Conservation (phyloP, 257 asterid genomes). For the Thymus quinquecostatus region DNA sequence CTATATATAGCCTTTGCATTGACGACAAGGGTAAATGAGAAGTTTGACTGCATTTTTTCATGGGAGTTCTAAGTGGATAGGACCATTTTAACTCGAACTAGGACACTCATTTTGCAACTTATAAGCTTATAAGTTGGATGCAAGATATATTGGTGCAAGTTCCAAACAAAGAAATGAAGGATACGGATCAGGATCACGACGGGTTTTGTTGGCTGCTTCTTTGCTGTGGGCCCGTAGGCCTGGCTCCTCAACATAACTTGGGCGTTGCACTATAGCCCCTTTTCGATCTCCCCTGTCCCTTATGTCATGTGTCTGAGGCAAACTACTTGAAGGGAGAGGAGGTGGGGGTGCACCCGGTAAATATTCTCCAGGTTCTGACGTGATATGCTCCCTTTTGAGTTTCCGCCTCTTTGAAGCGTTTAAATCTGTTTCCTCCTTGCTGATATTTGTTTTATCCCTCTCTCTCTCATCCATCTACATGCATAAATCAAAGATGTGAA, state of each 20-base stretch:
- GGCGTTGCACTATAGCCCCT: conserved; percentile 64
- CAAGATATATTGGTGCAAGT: not conserved
- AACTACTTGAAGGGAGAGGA: conserved; percentile 58
- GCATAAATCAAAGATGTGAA: not conserved
- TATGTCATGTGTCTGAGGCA: conserved; percentile 67
- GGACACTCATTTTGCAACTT: too few relatives aligned
- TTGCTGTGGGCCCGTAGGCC: conserved; percentile 74
- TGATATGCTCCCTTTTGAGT: conserved; percentile 82
- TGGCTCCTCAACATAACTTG: conserved; percentile 82
- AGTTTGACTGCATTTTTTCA: too few relatives aligned
- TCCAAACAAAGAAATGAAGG: conserved; percentile 44
- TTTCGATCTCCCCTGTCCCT: conserved; percentile 90
- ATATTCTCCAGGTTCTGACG: conserved; percentile 93
- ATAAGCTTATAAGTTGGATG: not conserved
- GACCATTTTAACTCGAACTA: too few relatives aligned
- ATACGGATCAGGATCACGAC: conserved; percentile 91
- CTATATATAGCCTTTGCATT: too few relatives aligned
- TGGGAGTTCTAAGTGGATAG: too few relatives aligned
- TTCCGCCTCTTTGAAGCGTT: conserved; percentile 91
- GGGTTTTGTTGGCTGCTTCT: conserved; percentile 72
- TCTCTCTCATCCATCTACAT: conserved; percentile 88
- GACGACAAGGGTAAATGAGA: too few relatives aligned
- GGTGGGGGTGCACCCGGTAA: conserved; percentile 64
- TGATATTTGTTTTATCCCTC: conserved; percentile 59
- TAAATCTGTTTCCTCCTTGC: conserved; percentile 80